Evolutionary conservation across 441 rosid genomes (phyloP).

Genomic region (Adansonia gregorii): DNA sequence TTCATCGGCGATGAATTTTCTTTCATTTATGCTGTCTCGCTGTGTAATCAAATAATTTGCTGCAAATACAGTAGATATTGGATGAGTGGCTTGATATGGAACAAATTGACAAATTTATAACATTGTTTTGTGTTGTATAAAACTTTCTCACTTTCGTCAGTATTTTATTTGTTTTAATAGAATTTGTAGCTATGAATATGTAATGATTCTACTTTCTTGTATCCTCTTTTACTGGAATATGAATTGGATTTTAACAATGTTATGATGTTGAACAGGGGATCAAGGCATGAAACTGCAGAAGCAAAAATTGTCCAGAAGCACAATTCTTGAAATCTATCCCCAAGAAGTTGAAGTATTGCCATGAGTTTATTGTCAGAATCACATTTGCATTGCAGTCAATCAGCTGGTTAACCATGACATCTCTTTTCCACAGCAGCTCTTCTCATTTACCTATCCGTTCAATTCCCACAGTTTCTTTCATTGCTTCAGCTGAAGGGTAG

Average conservation of each 20-base stretch:
- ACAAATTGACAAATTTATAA: neutral
- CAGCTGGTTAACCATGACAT: neutral
- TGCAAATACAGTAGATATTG: neutral
- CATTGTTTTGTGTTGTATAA: neutral
- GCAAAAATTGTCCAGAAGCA: neutral
- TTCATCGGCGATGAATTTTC: neutral
- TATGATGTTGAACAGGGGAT: neutral
- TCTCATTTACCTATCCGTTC: neutral
- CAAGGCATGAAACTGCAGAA: neutral
- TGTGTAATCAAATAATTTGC: conserved; percentile 8
- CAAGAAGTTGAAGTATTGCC: neutral
- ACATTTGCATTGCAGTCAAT: neutral
- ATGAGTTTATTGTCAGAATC: neutral
- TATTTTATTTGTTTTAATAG: neutral
- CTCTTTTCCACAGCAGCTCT: neutral
- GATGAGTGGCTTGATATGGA: conserved; percentile 6
- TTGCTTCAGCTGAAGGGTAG: conserved; percentile 2
- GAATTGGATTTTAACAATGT: neutral
- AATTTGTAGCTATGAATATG: neutral
- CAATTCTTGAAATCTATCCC: neutral
- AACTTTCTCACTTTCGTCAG: neutral
- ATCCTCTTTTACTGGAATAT: neutral
- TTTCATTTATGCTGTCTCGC: neutral
- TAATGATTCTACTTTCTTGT: conserved; percentile 6
- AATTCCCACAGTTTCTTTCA: neutral